These are phyloP conservation scores for Perilla frutescens DNA, from an alignment of 257 asterid species.

Conservation along the genomic window DNA sequence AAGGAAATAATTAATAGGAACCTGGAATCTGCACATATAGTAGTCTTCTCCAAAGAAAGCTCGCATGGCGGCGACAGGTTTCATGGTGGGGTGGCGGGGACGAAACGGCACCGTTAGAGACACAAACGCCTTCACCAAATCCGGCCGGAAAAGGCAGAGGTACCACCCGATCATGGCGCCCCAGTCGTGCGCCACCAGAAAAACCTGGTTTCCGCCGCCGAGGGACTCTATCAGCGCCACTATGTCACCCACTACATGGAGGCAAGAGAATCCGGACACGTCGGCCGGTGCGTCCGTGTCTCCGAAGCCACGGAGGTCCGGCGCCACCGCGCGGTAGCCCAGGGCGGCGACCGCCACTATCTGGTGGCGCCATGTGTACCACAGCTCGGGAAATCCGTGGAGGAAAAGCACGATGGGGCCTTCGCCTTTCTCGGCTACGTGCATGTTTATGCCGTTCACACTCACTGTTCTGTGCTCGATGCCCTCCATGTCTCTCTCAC, in stretches of 20 bases:
- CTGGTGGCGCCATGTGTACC: constrained; percentile 98
- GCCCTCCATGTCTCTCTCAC: constrained; percentile 53
- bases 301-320: constrained; percentile 91
- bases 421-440: constrained; percentile 75
- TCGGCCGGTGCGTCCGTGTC: constrained; percentile 67
- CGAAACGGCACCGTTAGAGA: constrained; percentile 70
- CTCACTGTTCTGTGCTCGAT: constrained; percentile 57
- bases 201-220: constrained; percentile 50
- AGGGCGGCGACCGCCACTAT: constrained; percentile 54
- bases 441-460: constrained; percentile 85
- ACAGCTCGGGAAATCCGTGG: constrained; percentile 90
- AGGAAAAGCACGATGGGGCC: constrained; percentile 78
- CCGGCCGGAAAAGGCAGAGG: constrained; percentile 77
- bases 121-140: constrained; percentile 73
- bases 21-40: constrained; percentile 98
- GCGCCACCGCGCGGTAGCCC: constrained; percentile 90
- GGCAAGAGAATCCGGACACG: constrained; percentile 53
- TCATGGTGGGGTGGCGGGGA: constrained; percentile 71
- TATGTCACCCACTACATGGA: constrained; percentile 74
- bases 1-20: constrained; percentile 13
- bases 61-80: constrained; percentile 63
- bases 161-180: constrained; percentile 86
- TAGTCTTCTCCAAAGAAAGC: constrained; percentile 79
- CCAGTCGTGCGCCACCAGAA: constrained; percentile 94
- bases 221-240: constrained; percentile 67